Evolutionary conservation across 2,329 filamentous ascomycete species (phyloP), one percentile per base, ranked within the genome.

Genomic region (Colletotrichum noveboracense): DNA sequence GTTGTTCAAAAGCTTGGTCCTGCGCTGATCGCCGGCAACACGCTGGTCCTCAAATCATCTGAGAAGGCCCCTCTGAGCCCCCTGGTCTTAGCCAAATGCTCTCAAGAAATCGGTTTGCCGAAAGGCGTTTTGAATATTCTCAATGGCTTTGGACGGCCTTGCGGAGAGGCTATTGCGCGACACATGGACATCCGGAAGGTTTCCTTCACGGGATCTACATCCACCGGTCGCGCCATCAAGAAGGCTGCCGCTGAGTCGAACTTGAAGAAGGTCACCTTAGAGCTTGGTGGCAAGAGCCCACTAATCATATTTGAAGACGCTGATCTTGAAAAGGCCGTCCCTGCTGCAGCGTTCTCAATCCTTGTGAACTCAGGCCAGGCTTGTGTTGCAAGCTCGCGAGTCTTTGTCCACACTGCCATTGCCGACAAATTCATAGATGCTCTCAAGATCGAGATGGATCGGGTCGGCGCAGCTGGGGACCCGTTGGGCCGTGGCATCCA

Each of bases 21-120:
- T 7, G 70, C 70, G 5, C 34, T 73, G 5, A 55, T 55, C 26
- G 95, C 94, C 16, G 95, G 95, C 66, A 97, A 97, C 88, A 96
- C 94, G 14, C 88, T 96, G 73, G 91, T 97, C 78, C 88, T 97
- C 80, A 97, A 97, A 89, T 94, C 95, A 7, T 96, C 94, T 1
- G 95, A 97, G 87, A 92, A 94, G 75, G 94, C 96, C 81, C 95
- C 95, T 9, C 94, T 94, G 75, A 94, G 94, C 12, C 92, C 93
- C 80, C 95, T 96, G 93, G 96, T 96, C 52, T 78, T 85, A 2
- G 84, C 83, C 2, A 90, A 90, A 34, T 85, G 95, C 21, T 88
- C 95, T 77, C 90, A 91, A 76, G 88, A 95, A 79, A 76, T 76
- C n/a, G 72, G 79, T 4, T 76, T 80, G 24, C 75, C 79, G n/a